phyloP scores from a whole-genome alignment of 495 filamentous ascomycete species.

The Aspergillus biplanus region DNA sequence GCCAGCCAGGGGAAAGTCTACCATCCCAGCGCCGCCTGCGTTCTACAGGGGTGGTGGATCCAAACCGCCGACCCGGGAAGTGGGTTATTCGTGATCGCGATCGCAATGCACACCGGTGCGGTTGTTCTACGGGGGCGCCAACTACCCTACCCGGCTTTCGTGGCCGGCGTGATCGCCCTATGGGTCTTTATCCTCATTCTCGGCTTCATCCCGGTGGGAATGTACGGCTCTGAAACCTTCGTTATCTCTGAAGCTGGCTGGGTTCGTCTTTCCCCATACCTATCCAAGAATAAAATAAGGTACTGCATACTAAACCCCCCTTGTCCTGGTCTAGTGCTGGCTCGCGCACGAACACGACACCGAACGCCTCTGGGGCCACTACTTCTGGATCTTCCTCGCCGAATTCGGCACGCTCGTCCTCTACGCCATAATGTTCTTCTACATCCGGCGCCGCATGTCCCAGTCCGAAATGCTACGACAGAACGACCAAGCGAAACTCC shows the following conservation, averaged over 20 bases:
- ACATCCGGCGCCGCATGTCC: conserved; percentile 51
- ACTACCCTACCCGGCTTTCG: conserved; percentile 54
- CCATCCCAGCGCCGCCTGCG: conserved; percentile 62
- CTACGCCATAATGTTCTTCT: conserved; percentile 66
- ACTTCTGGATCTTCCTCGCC: conserved; percentile 75
- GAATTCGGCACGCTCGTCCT: conserved; percentile 65
- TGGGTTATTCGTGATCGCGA: conserved; percentile 69
- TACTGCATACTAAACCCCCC: too few species aligned
- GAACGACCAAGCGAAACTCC: conserved; percentile 41
- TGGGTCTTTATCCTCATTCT: conserved; percentile 65
- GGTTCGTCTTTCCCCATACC: too few species aligned
- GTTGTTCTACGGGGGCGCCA: conserved; percentile 61
- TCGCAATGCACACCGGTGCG: conserved; percentile 68
- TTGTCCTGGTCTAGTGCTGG: conserved; percentile 61
- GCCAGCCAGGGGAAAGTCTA: conserved; percentile 52
- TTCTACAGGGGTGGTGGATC: conserved; percentile 72
- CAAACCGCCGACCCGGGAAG: conserved; percentile 69
- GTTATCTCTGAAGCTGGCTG: conserved; percentile 52
- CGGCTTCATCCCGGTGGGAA: conserved; percentile 55
- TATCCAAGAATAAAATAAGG: too few species aligned
- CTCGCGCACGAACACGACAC: conserved; percentile 58
- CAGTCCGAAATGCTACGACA: conserved; percentile 41
- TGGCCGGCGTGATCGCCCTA: conserved; percentile 47
- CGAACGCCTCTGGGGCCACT: conserved; percentile 72
- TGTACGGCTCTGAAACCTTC: conserved; percentile 58